Base-by-base conservation (phyloP, 352 stramenopile species). In the Phytophthora uliginosa region DNA sequence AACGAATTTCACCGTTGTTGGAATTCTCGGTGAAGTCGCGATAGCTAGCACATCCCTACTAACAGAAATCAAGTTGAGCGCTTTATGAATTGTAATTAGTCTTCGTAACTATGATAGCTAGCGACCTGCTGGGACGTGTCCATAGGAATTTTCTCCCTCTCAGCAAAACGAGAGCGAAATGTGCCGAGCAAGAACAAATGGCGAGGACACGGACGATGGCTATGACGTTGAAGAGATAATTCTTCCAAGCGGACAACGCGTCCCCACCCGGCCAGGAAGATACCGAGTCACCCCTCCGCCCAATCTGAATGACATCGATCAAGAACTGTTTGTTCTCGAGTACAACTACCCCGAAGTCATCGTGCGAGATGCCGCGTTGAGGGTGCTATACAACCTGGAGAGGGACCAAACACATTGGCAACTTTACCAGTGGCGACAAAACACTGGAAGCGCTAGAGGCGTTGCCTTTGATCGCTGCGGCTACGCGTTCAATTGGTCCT, bases 291-390 rank as follows among this genome's bases (percentile, higher is more conserved):
- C 47, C 2, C 47, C 47, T 53, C 20, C 47, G 9, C 47, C 47
- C 9, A 13, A 17, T 28, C n/a, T 53, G 47, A 18, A 10, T 15
- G 9, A 53, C 20, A 28, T 12, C 7, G 9, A 53, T 9, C 4
- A 28, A 28, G 47, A 53, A 7, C 20, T 53, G 4, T 53, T 53
- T 15, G 7, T 28, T 6, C n/a, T 53, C 47, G 47, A 53, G 47
- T 53, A 53, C 47, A 20, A 53, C 47, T 53, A 53, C 47, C 47
- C 47, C 9, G 47, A 53, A 15, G n/a, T 53, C 47, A 31, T 53
- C n/a, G 47, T 53, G 20, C 20, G 47, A 53, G 47, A 53, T 8
- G 20, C 47, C 12, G 47, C 47, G n/a, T n/a, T 53, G 9, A 26
- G 47, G 3, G 8, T 15, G n/a, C 12, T 53, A 4, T 53, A 18